Evolutionary conservation across 2,329 filamentous ascomycete genomes (phyloP).

Genomic region (Ustilaginoidea virens): DNA sequence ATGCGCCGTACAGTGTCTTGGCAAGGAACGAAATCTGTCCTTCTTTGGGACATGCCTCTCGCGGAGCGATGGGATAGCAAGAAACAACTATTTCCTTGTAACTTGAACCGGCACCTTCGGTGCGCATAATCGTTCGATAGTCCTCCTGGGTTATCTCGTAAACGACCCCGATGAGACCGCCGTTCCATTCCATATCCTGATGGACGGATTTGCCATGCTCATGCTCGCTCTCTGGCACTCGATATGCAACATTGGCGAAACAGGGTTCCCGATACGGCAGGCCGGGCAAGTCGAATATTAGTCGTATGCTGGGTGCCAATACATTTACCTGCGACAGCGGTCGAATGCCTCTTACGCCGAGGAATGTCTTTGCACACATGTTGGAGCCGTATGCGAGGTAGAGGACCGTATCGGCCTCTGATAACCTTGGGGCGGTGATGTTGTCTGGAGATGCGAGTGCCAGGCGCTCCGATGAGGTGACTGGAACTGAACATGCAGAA

Average conservation of each 20-base stretch:
- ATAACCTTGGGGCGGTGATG: constrained; percentile 9
- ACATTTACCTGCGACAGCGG: constrained; percentile 74
- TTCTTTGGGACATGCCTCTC: constrained; percentile 43
- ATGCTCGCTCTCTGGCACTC: constrained; percentile 29
- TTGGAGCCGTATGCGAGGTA: constrained; percentile 92
- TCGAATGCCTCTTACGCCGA: constrained; percentile 59
- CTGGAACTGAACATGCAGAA: constrained; percentile 16
- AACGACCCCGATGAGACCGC: constrained; percentile 79
- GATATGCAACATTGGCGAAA: constrained; percentile 66
- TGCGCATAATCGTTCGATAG: constrained; percentile 74
- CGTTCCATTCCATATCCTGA: constrained; percentile 41
- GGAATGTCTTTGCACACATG: constrained; percentile 64
- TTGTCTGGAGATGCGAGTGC: constrained; percentile 13
- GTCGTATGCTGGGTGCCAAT: constrained; percentile 56
- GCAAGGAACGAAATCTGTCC: constrained; percentile 56
- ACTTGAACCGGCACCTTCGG: constrained; percentile 73
- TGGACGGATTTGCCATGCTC: constrained; percentile 5
- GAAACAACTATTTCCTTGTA: constrained; percentile 74
- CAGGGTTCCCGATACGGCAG: constrained; percentile 81
- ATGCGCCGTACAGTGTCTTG: constrained; percentile 67
- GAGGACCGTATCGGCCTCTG: constrained; percentile 38
- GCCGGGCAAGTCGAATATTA: constrained; percentile 78
- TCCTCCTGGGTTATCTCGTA: constrained; percentile 82
- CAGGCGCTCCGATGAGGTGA: constrained; percentile 14
- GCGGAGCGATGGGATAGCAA: constrained; percentile 53